Percentiles rank a stretch among this genome's conserved stretches.
phyloP scores from a whole-genome alignment of 2,329 filamentous ascomycete genomes.

The Xylariaceae sp. region DNA sequence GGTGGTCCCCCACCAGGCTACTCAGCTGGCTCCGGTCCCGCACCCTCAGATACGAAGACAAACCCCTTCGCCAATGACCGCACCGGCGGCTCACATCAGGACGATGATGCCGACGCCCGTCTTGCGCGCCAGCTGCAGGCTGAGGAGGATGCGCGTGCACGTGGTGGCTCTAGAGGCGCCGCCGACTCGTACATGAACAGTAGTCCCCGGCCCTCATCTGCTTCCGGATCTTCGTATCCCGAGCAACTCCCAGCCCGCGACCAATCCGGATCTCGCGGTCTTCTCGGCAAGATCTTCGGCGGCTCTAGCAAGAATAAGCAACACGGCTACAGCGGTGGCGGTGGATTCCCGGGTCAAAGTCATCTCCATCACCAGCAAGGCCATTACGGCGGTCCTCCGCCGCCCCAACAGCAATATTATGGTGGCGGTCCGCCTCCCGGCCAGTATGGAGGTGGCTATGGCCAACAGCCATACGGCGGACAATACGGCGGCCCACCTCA shows the following conservation, averaged over 20 bases:
- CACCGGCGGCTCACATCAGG: conserved; percentile 24
- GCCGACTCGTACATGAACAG: conserved; percentile 32
- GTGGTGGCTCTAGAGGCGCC: conserved; percentile 23
- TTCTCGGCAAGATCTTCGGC: conserved; percentile 34
- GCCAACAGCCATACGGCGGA: conserved; percentile 34
- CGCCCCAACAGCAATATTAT: conserved; percentile 34
- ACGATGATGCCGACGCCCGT: conserved; percentile 37
- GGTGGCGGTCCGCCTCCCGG: conserved; percentile 23
- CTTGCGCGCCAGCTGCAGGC: conserved; percentile 77
- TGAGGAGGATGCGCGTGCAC: conserved; percentile 68
- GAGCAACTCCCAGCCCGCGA: conserved; percentile 44
- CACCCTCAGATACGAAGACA: conserved; percentile 57
- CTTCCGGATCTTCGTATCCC: conserved; percentile 30
- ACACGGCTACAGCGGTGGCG: conserved; percentile 21
- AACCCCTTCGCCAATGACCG: conserved; percentile 64
- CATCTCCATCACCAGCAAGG: conserved; percentile 31
- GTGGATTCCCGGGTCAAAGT: conserved; percentile 28
- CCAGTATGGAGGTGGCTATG: conserved; percentile 35
- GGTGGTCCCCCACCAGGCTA: conserved; percentile 69
- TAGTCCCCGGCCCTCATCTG: conserved; percentile 31
- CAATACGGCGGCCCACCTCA: conserved; percentile 15
- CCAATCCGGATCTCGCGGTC: conserved; percentile 41
- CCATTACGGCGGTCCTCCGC: conserved; percentile 31
- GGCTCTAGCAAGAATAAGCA: conserved; percentile 31
- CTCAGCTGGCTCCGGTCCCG: conserved; percentile 45